Base-by-base conservation (phyloP, 2,329 filamentous ascomycete species). In the Drechmeria coniospora region DNA sequence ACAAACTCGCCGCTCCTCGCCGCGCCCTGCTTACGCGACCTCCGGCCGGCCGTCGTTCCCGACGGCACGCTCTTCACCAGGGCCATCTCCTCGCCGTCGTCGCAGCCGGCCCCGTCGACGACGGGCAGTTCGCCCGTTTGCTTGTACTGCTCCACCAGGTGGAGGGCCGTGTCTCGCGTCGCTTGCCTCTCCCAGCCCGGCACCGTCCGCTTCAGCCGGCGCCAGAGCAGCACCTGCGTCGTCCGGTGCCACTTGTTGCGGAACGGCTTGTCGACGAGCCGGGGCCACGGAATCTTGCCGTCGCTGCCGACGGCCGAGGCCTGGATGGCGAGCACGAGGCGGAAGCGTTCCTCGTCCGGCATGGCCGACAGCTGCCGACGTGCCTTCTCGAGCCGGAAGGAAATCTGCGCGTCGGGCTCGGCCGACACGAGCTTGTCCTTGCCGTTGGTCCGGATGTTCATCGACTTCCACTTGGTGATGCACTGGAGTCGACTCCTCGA, bases 401-500 rank as follows among this genome's bases (percentile, higher is more conserved):
- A 50, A 34, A 49, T 51, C 32, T 37, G 37, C 23, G 44, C 46
- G 21, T 50, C 44, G n/a, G 51, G 44, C 5, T 45, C 37, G 11
- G 38, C 34, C 1, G 51, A 52, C 8, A 38, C 40, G 9, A 53
- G 36, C 32, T 48, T 48, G 27, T 53, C 51, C 15, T 43, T 46
- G 12, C 45, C 45, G 6, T 44, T 33, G 2, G 45, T 44, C 25
- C 53, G 50, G 26, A 54, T 38, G 28, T 56, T 50, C 43, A 58
- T 46, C 6, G 51, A 37, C 33, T 65, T 68, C 73, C 75, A 83
- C 44, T 84, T 83, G 15, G 61, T 60, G 15, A 64, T 59, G 43
- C 77, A 82, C 45, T 81, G 76, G 15, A 79, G 60, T 3, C 73
- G 65, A 34, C 66, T 78, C 24, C 79, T 62, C 7, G 59, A 70